Base-by-base conservation (phyloP, 129 eudicot genomes). In the Artemisia argyi region DNA sequence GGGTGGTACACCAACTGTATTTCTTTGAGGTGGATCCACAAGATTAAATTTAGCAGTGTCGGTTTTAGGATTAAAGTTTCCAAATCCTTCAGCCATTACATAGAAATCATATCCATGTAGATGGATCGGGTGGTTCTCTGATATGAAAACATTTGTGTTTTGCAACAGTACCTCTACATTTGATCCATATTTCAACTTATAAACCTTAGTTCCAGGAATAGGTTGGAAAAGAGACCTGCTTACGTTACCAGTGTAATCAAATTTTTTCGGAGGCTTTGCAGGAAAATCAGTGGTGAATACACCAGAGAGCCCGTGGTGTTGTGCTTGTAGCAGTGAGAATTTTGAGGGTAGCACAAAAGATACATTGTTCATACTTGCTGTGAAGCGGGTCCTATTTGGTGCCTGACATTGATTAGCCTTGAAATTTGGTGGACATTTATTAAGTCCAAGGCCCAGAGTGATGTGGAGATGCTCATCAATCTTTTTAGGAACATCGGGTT, bases 21-120 rank as follows among this genome's bases (percentile, higher is more conserved):
- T 94, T 14, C 97, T 69, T 42, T 85, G 76, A 53, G 98, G 97
- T 65, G 98, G 98, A 61, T 94, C 93, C 51, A 94, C 89, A 7
- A 94, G 96, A 66, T 94, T 94, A 70, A 94, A 90, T 19, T 88
- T 94, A 9, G 87, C 63, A 24, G 89, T 68, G 30, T 94, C 97
- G 11, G 80, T 85, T 69, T 82, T 86, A 0, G 96, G 91, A 46
- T 94, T 81, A 50, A 87, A 94, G 79, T 94, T 94, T 11, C 98
- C 98, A 16, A 85, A 89, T 3, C 98, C 98, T 66, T 83, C 87
- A 4, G 96, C 98, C 20, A 94, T 35, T 9, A 89, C 83, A 73
- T 85, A 94, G 81, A 94, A 94, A 71, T 94, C 97, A 14, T 94
- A 94, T 19, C 98, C 98, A 4, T 94, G 97, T 18, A 94, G 90